Evolutionary conservation across 2,329 filamentous ascomycete genomes (phyloP).

Genomic region (Lachnellula suecica): DNA sequence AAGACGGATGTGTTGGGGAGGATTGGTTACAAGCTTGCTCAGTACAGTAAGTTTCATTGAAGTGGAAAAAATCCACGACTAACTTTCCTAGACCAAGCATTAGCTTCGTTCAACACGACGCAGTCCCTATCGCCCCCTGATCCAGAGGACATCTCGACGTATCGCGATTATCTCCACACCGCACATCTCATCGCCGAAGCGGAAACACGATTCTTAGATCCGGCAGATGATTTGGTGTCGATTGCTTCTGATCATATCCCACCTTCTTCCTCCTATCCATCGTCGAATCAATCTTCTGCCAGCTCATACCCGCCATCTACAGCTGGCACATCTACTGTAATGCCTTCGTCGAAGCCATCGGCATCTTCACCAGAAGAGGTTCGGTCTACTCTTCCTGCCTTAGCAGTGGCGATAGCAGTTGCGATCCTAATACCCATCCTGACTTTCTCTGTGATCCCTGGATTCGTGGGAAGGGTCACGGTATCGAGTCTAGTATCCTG

Average conservation of each 20-base stretch:
- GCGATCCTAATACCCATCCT: slow-evolving; percentile 57
- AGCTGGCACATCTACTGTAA: background rate
- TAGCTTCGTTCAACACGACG: slow-evolving; percentile 56
- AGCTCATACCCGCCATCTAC: background rate
- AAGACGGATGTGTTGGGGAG: slow-evolving; percentile 60
- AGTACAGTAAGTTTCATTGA: slow-evolving; percentile 62
- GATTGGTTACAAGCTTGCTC: slow-evolving; percentile 64
- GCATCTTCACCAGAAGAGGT: slow-evolving; percentile 29
- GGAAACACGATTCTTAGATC: slow-evolving; percentile 43
- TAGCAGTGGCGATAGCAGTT: slow-evolving; percentile 49
- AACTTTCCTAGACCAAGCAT: slow-evolving; percentile 48
- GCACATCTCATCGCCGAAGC: slow-evolving; percentile 54
- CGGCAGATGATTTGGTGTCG: slow-evolving; percentile 30
- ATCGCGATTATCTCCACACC: slow-evolving; percentile 54
- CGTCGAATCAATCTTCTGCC: background rate
- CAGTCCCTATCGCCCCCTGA: slow-evolving; percentile 50
- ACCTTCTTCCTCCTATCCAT: slow-evolving; percentile 1
- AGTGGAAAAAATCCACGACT: too few species aligned
- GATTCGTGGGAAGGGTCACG: slow-evolving; percentile 56
- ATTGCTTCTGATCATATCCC: slow-evolving; percentile 18
- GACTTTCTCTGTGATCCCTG: slow-evolving; percentile 55
- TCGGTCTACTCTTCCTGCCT: slow-evolving; percentile 16
- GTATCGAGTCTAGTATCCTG: slow-evolving; percentile 53
- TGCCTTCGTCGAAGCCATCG: background rate
- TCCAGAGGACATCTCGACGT: slow-evolving; percentile 48